Conservation (phyloP, 495 filamentous ascomycete species). For the Cairneyella variabilis region DNA sequence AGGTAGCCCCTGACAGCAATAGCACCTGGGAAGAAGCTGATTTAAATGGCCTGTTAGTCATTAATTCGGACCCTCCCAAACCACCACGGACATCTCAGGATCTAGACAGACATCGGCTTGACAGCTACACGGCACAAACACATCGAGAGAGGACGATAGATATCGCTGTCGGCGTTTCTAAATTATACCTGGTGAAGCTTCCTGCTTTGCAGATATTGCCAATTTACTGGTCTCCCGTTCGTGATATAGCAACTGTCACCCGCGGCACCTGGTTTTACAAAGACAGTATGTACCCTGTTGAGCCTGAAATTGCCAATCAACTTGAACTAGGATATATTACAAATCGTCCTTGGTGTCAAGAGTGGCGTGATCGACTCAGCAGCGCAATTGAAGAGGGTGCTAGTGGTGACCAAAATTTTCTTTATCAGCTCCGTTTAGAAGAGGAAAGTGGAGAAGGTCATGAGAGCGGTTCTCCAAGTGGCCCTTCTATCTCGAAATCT, state of each 20-base stretch:
- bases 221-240: constrained; percentile 96
- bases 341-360: constrained; percentile 84
- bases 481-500: constrained; percentile 40
- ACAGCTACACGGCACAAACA: constrained; percentile 20
- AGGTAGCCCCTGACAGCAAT: no score
- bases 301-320: constrained; percentile 84
- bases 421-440: constrained; percentile 74
- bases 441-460: constrained; percentile 39
- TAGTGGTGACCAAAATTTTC: constrained; percentile 84
- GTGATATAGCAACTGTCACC: constrained; percentile 78
- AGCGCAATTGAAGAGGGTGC: constrained; percentile 89
- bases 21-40: no score
- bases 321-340: constrained; percentile 84
- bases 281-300: constrained; percentile 87
- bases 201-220: constrained; percentile 77
- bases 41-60: no score
- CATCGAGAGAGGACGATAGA: no score
- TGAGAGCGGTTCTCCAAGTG: constrained; percentile 21
- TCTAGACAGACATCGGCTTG: constrained; percentile 12
- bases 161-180: constrained; percentile 72
- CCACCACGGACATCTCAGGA: no score
- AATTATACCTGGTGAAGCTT: constrained; percentile 59
- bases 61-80: no score
- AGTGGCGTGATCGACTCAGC: constrained; percentile 87
- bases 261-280: constrained; percentile 97